Conservation (phyloP, 352 stramenopile species). For the Phytophthora cryptogea region DNA sequence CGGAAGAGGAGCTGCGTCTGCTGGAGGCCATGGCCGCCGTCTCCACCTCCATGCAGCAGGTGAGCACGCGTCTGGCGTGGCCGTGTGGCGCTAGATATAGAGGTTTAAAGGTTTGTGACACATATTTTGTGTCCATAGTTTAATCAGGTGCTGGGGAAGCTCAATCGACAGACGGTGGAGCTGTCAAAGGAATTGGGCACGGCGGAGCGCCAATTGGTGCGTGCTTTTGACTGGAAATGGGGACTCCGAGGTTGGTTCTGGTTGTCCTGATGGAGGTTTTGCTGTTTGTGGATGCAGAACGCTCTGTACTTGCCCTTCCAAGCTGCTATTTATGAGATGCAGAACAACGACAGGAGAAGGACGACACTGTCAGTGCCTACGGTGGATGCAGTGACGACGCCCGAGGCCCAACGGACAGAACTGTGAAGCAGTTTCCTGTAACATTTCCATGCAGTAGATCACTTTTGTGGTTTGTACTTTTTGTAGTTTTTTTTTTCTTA, state of each 20-base stretch:
- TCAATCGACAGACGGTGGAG: constrained; percentile 53
- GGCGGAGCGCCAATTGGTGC: constrained; percentile 52
- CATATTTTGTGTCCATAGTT: constrained; percentile 36
- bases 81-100: no score
- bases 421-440: constrained; percentile 22
- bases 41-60: constrained; percentile 49
- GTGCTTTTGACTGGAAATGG: no score
- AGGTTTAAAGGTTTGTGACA: no score
- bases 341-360: constrained; percentile 37
- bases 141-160: constrained; percentile 51
- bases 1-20: constrained; percentile 54
- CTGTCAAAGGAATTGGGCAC: constrained; percentile 54
- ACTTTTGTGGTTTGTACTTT: constrained; percentile 10
- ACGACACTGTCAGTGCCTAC: constrained; percentile 23
- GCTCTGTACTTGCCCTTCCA: constrained; percentile 61
- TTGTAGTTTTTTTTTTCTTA: constrained; percentile 13
- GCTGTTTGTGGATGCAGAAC: constrained; percentile 34
- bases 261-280: neutral
- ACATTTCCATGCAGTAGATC: constrained; percentile 9
- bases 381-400: constrained; percentile 14
- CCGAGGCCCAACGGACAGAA: constrained; percentile 32
- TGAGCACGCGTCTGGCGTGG: constrained; percentile 11
- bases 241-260: no score
- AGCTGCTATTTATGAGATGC: constrained; percentile 61
- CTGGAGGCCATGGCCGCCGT: constrained; percentile 48